A percentile compares a stretch with the other conserved stretches of the same genome.
Conservation (phyloP, 768 basidiomycete genomes). For the Strobilomyces confusus region DNA sequence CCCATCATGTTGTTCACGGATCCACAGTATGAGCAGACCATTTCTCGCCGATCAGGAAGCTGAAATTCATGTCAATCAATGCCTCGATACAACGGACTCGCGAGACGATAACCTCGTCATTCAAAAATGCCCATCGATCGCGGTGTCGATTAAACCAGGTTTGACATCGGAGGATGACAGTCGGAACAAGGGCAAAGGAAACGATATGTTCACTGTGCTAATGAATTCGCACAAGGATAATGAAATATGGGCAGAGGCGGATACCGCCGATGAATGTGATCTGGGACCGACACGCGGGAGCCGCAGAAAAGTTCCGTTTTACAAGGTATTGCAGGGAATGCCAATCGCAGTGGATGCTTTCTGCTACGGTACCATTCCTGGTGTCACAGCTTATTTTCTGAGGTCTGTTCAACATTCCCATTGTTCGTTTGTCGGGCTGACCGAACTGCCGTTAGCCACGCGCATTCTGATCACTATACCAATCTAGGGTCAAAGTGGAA, state of each 20-base stretch:
- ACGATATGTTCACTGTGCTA: conserved; percentile 68
- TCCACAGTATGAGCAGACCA: neutral
- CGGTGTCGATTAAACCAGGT: neutral
- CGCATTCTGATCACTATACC: conserved; percentile 96
- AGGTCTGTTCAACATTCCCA: conserved; percentile 48
- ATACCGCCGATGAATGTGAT: conserved; percentile 45
- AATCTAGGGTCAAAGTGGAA: conserved; percentile 87
- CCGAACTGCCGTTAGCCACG: conserved; percentile 55
- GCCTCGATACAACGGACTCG: conserved; percentile 39
- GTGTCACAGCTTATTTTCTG: conserved; percentile 85
- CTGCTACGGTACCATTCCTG: conserved; percentile 87
- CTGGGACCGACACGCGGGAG: conserved; percentile 45
- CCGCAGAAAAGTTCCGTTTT: conserved; percentile 85
- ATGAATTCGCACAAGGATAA: conserved; percentile 86
- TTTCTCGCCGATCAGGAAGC: conserved; percentile 37
- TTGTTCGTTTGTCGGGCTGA: conserved; percentile 7
- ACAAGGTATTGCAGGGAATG: conserved; percentile 95
- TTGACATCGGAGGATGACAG: neutral
- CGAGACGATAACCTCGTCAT: neutral
- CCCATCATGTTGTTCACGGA: conserved; percentile 19
- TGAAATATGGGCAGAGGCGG: conserved; percentile 82
- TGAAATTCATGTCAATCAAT: conserved; percentile 53
- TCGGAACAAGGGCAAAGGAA: conserved; percentile 1
- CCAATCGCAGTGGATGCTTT: conserved; percentile 98
- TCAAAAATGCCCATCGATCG: neutral